A percentile compares a stretch with the other conserved stretches of the same genome.
Conservation (phyloP, 2,329 filamentous ascomycete genomes). For the Tolypocladium endophyticum region DNA sequence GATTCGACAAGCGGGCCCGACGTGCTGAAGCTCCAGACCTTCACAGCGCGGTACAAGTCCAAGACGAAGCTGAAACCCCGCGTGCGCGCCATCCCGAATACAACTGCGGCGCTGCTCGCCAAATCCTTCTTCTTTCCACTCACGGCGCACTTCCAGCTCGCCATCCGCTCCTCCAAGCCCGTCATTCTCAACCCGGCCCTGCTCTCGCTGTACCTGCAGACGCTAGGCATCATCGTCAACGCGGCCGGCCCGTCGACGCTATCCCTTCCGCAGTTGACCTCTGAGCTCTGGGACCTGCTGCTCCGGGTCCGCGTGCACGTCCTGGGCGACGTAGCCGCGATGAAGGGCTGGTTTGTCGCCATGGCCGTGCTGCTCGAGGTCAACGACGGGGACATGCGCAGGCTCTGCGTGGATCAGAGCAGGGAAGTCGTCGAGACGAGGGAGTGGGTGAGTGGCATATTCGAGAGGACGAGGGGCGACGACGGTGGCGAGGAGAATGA, state of each 20-base stretch:
- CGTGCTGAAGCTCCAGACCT: conserved; percentile 78
- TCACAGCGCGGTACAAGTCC: conserved; percentile 50
- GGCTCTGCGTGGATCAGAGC: conserved; percentile 63
- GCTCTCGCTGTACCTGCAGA: conserved; percentile 74
- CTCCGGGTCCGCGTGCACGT: conserved; percentile 53
- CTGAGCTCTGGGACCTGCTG: conserved; percentile 76
- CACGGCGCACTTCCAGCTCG: conserved; percentile 67
- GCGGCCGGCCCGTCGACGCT: conserved; percentile 73
- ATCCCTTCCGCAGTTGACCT: conserved; percentile 66
- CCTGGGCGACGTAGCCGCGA: conserved; percentile 52
- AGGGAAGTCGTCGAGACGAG: conserved; percentile 75
- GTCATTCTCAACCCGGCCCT: conserved; percentile 66
- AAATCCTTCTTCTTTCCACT: conserved; percentile 80
- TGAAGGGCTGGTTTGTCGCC: conserved; percentile 67
- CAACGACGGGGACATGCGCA: conserved; percentile 60
- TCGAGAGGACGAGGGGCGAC: conserved; percentile 46
- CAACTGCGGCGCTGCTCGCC: conserved; percentile 65
- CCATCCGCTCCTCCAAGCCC: conserved; percentile 36
- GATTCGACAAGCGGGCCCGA: conserved; percentile 72
- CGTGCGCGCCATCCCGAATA: conserved; percentile 57
- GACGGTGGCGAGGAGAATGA: conserved; percentile 61
- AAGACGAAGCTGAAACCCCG: conserved; percentile 24
- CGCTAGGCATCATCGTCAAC: conserved; percentile 71
- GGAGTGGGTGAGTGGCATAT: conserved; percentile 73
- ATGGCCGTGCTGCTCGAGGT: conserved; percentile 74